Evolutionary conservation across 805 yeast species (phyloP).

Genomic region (Wickerhamomyces kurtzmanii): DNA sequence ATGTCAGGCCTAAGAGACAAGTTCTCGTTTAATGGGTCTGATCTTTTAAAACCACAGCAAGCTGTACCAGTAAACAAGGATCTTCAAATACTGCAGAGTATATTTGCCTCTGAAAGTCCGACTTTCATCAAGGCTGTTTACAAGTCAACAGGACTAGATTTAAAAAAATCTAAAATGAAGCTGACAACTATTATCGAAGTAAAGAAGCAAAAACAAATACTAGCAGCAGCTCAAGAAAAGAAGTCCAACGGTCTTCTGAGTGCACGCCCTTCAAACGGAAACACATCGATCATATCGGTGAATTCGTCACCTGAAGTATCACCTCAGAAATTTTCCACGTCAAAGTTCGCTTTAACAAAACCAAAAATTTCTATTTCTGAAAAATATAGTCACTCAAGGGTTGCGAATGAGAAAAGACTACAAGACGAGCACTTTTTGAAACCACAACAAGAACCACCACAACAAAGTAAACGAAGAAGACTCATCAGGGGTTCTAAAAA

Average conservation of each 20-base stretch:
- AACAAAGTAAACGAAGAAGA: constrained; percentile 14
- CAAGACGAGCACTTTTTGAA: constrained; percentile 1
- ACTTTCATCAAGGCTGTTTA: constrained; percentile 27
- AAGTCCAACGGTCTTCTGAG: too few relatives aligned
- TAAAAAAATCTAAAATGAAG: constrained; percentile 22
- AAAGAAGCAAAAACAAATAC: constrained; percentile 13
- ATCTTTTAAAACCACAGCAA: constrained; percentile 4
- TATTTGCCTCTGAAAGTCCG: constrained; percentile 23
- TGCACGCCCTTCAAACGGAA: constrained; percentile 1
- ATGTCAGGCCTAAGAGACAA: constrained; percentile 24
- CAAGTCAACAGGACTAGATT: constrained; percentile 24
- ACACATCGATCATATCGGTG: constrained; percentile 1
- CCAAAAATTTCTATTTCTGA: constrained; percentile 25
- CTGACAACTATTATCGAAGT: constrained; percentile 20
- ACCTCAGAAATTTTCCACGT: constrained; percentile 18
- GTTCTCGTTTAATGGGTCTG: constrained; percentile 28
- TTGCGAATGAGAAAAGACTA: constrained; percentile 10
- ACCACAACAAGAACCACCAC: constrained; percentile 8
- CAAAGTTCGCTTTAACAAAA: constrained; percentile 26
- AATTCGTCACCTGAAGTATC: constrained; percentile 16
- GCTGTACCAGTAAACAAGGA: constrained; percentile 9
- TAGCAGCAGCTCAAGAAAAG: too few relatives aligned
- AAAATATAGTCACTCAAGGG: constrained; percentile 23
- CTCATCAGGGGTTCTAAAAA: constrained; percentile 27
- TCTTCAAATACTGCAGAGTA: constrained; percentile 12